A percentile compares a stretch with the other conserved stretches of the same genome.
phyloP scores from a whole-genome alignment of 495 filamentous ascomycete genomes.

The Amphirosellinia nigrospora region DNA sequence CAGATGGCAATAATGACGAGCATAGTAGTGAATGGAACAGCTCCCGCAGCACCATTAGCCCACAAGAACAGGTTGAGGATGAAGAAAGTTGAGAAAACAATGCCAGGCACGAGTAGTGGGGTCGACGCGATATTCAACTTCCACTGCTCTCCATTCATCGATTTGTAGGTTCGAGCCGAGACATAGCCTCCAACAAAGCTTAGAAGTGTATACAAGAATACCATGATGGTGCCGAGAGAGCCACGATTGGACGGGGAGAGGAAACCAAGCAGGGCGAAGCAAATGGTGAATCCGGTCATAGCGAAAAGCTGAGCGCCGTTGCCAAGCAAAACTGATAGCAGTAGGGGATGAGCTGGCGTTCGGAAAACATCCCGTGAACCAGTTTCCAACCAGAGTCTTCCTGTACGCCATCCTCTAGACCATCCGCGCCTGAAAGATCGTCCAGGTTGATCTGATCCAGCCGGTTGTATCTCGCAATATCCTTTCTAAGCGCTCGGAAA shows the following conservation, averaged over 20 bases:
- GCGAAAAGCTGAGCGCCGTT: slow-evolving; percentile 96
- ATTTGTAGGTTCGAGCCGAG: slow-evolving; percentile 88
- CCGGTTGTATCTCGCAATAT: slow-evolving; percentile 94
- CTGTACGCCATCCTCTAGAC: slow-evolving; percentile 89
- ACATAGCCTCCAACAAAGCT: slow-evolving; percentile 93
- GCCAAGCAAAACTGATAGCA: slow-evolving; percentile 86
- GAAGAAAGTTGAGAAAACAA: slow-evolving; percentile 91
- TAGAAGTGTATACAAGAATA: slow-evolving; percentile 90
- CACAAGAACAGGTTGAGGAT: slow-evolving; percentile 94
- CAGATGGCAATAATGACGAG: slow-evolving; percentile 89
- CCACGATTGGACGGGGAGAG: slow-evolving; percentile 94
- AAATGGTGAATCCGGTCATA: slow-evolving; percentile 94
- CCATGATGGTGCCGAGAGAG: slow-evolving; percentile 87
- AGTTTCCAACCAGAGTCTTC: slow-evolving; percentile 99
- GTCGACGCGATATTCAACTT: slow-evolving; percentile 91
- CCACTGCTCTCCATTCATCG: slow-evolving; percentile 89
- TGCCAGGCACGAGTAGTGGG: slow-evolving; percentile 80
- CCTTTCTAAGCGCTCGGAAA: slow-evolving; percentile 83
- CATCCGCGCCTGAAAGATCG: slow-evolving; percentile 76
- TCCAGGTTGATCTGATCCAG: slow-evolving; percentile 86
- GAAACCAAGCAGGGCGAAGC: slow-evolving; percentile 91
- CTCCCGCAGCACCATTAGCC: slow-evolving; percentile 86
- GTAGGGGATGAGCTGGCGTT: slow-evolving; percentile 77
- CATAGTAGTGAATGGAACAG: slow-evolving; percentile 97
- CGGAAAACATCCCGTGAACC: slow-evolving; percentile 98